Evolutionary conservation across 2,329 filamentous ascomycete genomes (phyloP).

Genomic region (Colletotrichum truncatum): DNA sequence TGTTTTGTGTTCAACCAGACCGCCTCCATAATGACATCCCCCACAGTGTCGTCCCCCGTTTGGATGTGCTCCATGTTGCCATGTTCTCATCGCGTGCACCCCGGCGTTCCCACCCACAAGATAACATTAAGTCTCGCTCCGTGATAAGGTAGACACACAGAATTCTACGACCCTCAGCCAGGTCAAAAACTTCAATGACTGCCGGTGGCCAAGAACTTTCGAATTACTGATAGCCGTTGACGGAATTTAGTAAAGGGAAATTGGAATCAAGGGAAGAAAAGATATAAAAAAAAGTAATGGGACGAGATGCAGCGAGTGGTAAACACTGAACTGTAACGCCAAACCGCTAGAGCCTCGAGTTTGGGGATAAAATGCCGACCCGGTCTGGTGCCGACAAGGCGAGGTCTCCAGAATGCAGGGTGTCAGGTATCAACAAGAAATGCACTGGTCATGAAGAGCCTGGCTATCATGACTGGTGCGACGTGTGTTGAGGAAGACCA

Average conservation of each 20-base stretch:
- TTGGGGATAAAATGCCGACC: conserved; percentile 5
- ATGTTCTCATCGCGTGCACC: conserved; percentile 2
- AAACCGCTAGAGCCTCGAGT: conserved; percentile 53
- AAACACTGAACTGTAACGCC: conserved; percentile 30
- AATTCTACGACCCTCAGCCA: neutral
- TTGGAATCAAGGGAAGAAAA: conserved; percentile 23
- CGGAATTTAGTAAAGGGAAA: conserved; percentile 9
- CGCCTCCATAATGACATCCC: conserved; percentile 11
- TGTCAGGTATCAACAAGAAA: conserved; percentile 66
- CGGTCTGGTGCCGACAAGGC: conserved; percentile 2
- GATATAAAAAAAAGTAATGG: conserved; percentile 29
- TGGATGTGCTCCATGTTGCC: neutral
- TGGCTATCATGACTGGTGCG: conserved; percentile 74
- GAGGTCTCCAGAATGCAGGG: conserved; percentile 58
- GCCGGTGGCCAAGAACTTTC: neutral
- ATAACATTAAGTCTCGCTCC: conserved; percentile 12
- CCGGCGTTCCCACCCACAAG: neutral
- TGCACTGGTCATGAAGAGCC: conserved; percentile 32
- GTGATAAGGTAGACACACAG: neutral
- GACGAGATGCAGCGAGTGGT: conserved; percentile 21
- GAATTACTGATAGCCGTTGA: neutral
- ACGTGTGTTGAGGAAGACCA: conserved; percentile 84
- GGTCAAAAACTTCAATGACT: neutral
- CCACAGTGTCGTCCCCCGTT: neutral
- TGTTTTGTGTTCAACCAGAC: conserved; percentile 14